Conservation (phyloP, 139 green algal genomes). For the Ostreobium quekettii region DNA sequence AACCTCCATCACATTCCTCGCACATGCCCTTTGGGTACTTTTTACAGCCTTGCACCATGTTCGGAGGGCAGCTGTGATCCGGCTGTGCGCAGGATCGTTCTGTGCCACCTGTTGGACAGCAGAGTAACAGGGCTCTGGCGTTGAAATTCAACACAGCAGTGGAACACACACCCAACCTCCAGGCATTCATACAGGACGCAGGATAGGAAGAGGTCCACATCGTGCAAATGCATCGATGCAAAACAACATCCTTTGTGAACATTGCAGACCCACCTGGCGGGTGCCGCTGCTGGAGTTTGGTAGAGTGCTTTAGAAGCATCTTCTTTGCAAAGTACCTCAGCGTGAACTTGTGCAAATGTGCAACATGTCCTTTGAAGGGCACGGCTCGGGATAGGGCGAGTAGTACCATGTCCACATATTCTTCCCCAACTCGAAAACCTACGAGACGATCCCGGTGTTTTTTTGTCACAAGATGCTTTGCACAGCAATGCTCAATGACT, state of each 20-base stretch:
- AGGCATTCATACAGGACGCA: slow-evolving; percentile 97
- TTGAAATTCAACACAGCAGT: no score
- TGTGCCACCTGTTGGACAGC: no score
- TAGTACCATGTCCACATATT: slow-evolving; percentile 99
- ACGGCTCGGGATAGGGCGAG: slow-evolving; percentile 89
- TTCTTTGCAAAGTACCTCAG: slow-evolving; percentile 82
- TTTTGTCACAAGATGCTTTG: no score
- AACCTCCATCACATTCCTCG: no score
- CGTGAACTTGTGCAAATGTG: slow-evolving; percentile 87
- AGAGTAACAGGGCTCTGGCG: no score
- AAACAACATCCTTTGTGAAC: not conserved
- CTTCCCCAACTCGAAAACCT: slow-evolving; percentile 84
- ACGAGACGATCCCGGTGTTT: no score
- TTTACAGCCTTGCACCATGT: no score
- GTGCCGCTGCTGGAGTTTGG: slow-evolving; percentile 80
- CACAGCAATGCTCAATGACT: slow-evolving; percentile 87
- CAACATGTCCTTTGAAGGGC: slow-evolving; percentile 82
- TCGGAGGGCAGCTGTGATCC: no score
- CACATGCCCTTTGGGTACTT: no score
- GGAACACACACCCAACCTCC: slow-evolving; percentile 60
- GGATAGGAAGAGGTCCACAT: slow-evolving; percentile 99
- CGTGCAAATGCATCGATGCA: slow-evolving; percentile 86
- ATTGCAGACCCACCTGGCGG: slow-evolving; percentile 50
- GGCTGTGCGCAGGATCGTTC: no score
- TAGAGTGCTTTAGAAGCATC: slow-evolving; percentile 86